Conservation (phyloP, 73 alveolate genomes). For the Paramecium tetraurelia region DNA sequence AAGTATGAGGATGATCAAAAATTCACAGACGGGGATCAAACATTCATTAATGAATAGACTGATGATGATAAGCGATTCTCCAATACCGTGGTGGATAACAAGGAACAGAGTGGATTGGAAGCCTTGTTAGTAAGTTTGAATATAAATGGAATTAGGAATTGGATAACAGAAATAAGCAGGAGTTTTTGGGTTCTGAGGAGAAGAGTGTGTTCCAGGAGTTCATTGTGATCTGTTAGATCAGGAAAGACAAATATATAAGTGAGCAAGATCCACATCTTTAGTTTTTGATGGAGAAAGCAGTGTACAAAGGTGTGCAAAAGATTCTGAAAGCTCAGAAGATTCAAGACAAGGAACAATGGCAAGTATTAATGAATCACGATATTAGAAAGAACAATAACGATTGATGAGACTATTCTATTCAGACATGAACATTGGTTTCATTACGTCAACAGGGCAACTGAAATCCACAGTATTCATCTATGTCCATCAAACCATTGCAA, state of each 20-base stretch:
- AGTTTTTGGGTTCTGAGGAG: background rate
- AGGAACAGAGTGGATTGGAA: background rate
- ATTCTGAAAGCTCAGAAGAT: background rate
- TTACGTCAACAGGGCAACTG: slow-evolving; percentile 31
- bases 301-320: slow-evolving; percentile 11
- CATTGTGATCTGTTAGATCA: background rate
- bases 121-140: background rate
- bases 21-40: background rate
- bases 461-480: slow-evolving; percentile 12
- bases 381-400: background rate
- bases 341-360: slow-evolving; percentile 36
- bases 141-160: slow-evolving; percentile 4
- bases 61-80: slow-evolving; percentile 47
- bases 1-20: background rate
- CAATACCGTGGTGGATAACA: background rate
- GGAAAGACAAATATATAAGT: slow-evolving; percentile 8
- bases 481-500: background rate
- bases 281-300: slow-evolving; percentile 16
- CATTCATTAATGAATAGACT: slow-evolving; percentile 31
- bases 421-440: slow-evolving; percentile 12
- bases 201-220: background rate
- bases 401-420: background rate
- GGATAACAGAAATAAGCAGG: background rate
- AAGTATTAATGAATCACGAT: background rate
- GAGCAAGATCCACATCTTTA: slow-evolving; percentile 18